Conservation (phyloP, 495 filamentous ascomycete genomes). For the Apodospora peruviana region DNA sequence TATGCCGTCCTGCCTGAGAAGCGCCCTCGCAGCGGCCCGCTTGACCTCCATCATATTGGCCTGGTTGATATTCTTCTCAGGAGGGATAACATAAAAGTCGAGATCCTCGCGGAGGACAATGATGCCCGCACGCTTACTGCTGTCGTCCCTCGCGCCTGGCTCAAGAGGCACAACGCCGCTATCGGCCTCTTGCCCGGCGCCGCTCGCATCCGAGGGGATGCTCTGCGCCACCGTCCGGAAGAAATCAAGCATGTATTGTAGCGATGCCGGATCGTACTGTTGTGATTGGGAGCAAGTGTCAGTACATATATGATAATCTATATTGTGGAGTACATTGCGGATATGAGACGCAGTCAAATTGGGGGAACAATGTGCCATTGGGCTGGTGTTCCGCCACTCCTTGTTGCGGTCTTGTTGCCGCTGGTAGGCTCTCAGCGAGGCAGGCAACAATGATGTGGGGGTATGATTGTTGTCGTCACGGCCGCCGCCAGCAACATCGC, state of each 20-base stretch:
- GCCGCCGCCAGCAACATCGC: no score
- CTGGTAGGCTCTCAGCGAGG: no score
- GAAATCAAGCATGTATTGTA: conserved; percentile 99
- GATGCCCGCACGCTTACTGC: conserved; percentile 80
- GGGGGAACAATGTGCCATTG: not conserved
- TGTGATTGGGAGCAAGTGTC: conserved; percentile 36
- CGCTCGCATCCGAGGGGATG: conserved; percentile 69
- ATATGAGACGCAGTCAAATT: conserved; percentile 11
- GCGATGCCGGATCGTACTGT: conserved; percentile 91
- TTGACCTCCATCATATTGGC: conserved; percentile 96
- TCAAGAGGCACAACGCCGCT: conserved; percentile 60
- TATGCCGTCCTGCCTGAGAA: conserved; percentile 89
- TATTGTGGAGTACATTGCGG: conserved; percentile 40
- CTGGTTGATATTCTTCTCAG: conserved; percentile 73
- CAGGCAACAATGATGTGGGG: no score
- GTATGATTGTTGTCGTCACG: no score
- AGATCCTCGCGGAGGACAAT: conserved; percentile 96
- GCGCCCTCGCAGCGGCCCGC: conserved; percentile 77
- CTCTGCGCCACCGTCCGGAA: conserved; percentile 93
- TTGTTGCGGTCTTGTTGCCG: not conserved
- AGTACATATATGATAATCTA: conserved; percentile 51
- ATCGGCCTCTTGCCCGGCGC: conserved; percentile 52
- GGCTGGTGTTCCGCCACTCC: not conserved
- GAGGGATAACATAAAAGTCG: conserved; percentile 97
- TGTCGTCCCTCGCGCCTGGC: conserved; percentile 40